These are phyloP conservation scores for Termitomyces sp. DNA, from an alignment of 768 basidiomycete genomes.

Conservation along the genomic window DNA sequence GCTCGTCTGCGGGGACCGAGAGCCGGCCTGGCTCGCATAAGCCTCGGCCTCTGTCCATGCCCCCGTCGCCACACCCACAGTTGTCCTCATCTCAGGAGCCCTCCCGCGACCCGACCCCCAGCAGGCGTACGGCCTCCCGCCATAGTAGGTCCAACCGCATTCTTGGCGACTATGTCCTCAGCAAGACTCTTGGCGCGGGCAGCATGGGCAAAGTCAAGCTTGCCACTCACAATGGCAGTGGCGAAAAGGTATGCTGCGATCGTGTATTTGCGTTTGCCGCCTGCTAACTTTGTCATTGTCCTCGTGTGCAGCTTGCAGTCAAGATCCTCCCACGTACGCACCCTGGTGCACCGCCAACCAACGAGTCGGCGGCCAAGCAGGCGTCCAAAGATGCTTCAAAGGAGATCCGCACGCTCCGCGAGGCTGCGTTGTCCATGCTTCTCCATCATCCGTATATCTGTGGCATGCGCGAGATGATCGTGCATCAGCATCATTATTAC, in stretches of 20 bases:
- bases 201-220: constrained; percentile 99
- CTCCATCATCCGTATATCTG: constrained; percentile 99
- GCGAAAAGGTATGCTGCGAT: constrained; percentile 74
- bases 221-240: constrained; percentile 80
- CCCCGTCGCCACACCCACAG: constrained; percentile 9
- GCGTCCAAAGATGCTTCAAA: constrained; percentile 89
- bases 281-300: background rate
- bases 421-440: constrained; percentile 91
- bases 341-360: constrained; percentile 46
- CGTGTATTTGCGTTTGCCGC: background rate
- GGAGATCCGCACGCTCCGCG: constrained; percentile 92
- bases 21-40: constrained; percentile 1
- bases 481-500: constrained; percentile 98
- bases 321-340: constrained; percentile 92
- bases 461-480: constrained; percentile 98
- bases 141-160: constrained; percentile 47
- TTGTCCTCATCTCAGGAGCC: background rate
- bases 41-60: constrained; percentile 13
- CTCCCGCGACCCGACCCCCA: constrained; percentile 1
- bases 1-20: background rate
- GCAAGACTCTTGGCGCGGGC: constrained; percentile 95
- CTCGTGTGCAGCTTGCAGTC: constrained; percentile 73
- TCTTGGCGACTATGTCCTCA: constrained; percentile 91
- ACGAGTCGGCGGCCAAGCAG: constrained; percentile 62
- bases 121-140: constrained; percentile 11